Base-by-base conservation (phyloP, 108 stramenopile species). In the Skeletonema costatum region DNA sequence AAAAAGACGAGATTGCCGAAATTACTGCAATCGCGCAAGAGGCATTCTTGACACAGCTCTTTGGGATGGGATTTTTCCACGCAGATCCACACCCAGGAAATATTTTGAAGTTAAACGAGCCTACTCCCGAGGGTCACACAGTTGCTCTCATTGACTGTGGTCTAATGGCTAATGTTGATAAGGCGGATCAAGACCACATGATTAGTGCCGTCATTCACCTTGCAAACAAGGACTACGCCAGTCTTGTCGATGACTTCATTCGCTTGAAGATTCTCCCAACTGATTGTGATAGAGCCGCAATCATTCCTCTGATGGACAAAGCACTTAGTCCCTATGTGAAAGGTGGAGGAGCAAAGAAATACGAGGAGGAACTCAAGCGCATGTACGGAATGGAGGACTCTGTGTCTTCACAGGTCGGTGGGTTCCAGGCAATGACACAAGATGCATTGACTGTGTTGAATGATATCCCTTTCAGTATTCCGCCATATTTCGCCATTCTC, bases 281-380 rank as follows among this genome's bases (percentile, higher is more conserved):
- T 13, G 93, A 95, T 68, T 86, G 87, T 36, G 88, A 94, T 48
- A 80, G 94, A 53, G 89, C 88, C 7, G 83, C 91, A 6, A 87
- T 95, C 63, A 91, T 95, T 60, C 94, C 94, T 0, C 63, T 95
- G 6, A 97, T 97, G 96, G 96, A 97, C 85, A 97, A 97, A 73
- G 96, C 96, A 3, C 70, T 97, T 51, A 89, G 87, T 32, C 96
- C 96, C 0, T 97, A 97, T 70, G 92, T 97, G 41, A 93, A 92
- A 73, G 96, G 96, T 30, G 96, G 96, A 12, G 96, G 96, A 29
- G 93, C 96, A 17, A 94, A 97, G 71, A 92, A 90, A 60, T 97
- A 94, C 70, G 93, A 97, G 74, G 83, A 87, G 60, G 92, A 94
- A 58, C 70, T 97, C 9, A 85, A 82, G 70, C 89, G 86, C 29